Evolutionary conservation across 805 yeast species (phyloP), one percentile per base, ranked within the genome.

Genomic region (Teunomyces aglyptinius): DNA sequence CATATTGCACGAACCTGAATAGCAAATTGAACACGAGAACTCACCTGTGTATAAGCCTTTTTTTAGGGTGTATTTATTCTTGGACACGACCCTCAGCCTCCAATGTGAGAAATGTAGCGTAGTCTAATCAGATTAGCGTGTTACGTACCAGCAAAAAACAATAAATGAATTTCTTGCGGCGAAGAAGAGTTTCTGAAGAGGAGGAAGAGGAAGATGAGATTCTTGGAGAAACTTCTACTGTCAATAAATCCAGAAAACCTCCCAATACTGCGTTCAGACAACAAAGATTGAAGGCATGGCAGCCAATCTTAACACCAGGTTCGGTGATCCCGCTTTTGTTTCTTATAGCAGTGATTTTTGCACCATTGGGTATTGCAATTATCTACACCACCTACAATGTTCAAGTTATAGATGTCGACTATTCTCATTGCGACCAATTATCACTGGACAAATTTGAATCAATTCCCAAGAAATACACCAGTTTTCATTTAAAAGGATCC

Each of bases 311-410:
- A 46, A 87, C 97, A 1, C 97, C 98, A 12, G 83, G 83, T 54
- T 84, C 95, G 13, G 97, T 92, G 39, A 77, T 94, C 38, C 98
- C 98, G 2, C 72, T 92, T 43, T 74, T 94, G 46, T 75, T 90
- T 41, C 53, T 86, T 19, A 69, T 88, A 36, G 89, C 95, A 1
- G 71, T 89, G 18, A 75, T 94, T 4, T 90, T 91, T 68, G 88
- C 94, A 1, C 97, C 97, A 1, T 77, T 94, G 42, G 99, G 99
- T 3, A 85, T 91, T 26, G 95, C 89, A 12, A 77, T 94, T 47
- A 65, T 90, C 24, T 79, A 78, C 53, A 85, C 95, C n/a, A 79
- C 89, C n/a, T 77, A 81, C 62, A 78, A 81, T 51, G 92, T 92
- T 12, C 89, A 92, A 59, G 82, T 85, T 55, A 51, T 94, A 26